These are phyloP conservation scores for Maudiozyma turicensis DNA, from an alignment of 805 yeast species.

Conservation along the genomic window DNA sequence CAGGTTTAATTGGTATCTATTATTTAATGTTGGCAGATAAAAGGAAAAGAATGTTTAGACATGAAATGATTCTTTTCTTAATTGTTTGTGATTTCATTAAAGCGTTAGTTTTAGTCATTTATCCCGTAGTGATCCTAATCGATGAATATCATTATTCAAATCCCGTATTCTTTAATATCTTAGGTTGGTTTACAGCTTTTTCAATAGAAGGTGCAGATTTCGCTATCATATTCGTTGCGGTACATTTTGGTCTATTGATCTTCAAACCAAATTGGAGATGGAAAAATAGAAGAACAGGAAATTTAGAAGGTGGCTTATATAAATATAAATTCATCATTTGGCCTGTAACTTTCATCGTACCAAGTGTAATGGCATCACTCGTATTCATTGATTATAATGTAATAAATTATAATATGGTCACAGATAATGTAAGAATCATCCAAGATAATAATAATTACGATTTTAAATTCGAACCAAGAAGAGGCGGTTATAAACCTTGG, in stretches of 20 bases:
- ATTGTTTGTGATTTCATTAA: slow-evolving; percentile 68
- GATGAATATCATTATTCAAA: slow-evolving; percentile 37
- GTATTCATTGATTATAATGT: slow-evolving; percentile 44
- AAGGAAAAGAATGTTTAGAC: slow-evolving; percentile 52
- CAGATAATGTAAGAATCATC: slow-evolving; percentile 15
- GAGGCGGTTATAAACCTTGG: slow-evolving; percentile 48
- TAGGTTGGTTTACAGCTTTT: slow-evolving; percentile 75
- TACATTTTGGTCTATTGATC: slow-evolving; percentile 69
- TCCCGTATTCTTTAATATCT: slow-evolving; percentile 45
- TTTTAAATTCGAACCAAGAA: slow-evolving; percentile 19
- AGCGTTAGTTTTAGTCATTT: slow-evolving; percentile 56
- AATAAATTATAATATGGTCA: slow-evolving; percentile 8
- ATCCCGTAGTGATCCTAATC: slow-evolving; percentile 49
- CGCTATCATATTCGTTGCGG: slow-evolving; percentile 71
- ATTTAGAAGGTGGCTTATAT: slow-evolving; percentile 67
- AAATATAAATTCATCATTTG: slow-evolving; percentile 49
- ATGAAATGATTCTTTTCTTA: slow-evolving; percentile 57
- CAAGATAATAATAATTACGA: slow-evolving; percentile 18
- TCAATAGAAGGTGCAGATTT: slow-evolving; percentile 81
- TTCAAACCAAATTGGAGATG: slow-evolving; percentile 50
- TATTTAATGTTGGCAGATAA: slow-evolving; percentile 55
- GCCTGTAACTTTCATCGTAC: slow-evolving; percentile 46
- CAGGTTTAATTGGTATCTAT: slow-evolving; percentile 55
- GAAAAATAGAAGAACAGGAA: slow-evolving; percentile 29
- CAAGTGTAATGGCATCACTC: slow-evolving; percentile 58